These are phyloP conservation scores for Fomitopsis pinicola DNA, from an alignment of 1,284 basidiomycete species.

Conservation along the genomic window DNA sequence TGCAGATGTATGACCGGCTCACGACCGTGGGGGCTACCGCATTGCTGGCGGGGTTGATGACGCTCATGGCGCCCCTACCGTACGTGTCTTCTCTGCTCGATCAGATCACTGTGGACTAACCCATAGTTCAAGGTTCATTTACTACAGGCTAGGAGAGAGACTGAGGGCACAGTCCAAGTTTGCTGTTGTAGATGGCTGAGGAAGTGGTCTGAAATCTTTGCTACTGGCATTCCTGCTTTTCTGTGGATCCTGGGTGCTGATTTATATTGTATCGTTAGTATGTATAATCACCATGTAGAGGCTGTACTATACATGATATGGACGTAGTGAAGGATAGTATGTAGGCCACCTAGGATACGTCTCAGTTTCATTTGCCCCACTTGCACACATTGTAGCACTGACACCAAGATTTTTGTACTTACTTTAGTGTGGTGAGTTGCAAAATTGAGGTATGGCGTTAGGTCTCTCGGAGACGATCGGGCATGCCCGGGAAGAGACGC, in stretches of 20 bases:
- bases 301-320: too few species aligned
- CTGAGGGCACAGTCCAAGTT: constrained; percentile 35
- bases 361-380: too few species aligned
- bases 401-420: too few species aligned
- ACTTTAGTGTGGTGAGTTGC: too few species aligned
- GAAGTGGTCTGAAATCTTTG: too few species aligned
- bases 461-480: neutral
- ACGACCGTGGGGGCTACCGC: constrained; percentile 75
- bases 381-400: too few species aligned
- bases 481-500: neutral
- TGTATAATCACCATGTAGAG: too few species aligned
- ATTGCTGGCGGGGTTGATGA: constrained; percentile 69
- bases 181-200: constrained; percentile 13
- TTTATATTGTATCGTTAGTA: neutral
- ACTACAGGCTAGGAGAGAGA: constrained; percentile 36
- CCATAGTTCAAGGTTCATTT: constrained; percentile 30
- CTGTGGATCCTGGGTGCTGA: neutral
- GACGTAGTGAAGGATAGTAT: too few species aligned
- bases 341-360: too few species aligned
- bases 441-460: neutral
- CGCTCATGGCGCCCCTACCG: constrained; percentile 70
- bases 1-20: constrained; percentile 51
- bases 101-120: neutral
- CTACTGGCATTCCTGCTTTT: neutral
- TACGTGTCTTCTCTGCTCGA: constrained; percentile 30